A percentile compares a stretch with the other conserved stretches of the same genome.
These are phyloP conservation scores for Elongisporangium undulatum DNA, from an alignment of 352 stramenopile species.

Conservation along the genomic window DNA sequence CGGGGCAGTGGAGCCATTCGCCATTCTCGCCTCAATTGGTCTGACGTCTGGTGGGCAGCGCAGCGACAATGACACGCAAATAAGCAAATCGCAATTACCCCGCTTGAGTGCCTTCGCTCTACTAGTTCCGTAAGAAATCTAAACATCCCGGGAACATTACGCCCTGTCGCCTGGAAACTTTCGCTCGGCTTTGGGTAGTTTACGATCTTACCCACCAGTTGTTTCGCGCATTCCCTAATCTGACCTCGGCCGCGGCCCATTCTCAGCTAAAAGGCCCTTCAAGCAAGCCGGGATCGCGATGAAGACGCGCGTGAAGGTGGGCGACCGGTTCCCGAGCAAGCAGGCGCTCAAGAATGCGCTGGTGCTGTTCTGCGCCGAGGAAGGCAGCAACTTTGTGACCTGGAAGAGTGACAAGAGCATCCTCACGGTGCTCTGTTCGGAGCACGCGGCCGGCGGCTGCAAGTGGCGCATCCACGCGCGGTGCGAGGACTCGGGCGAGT, in stretches of 20 bases:
- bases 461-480: not conserved
- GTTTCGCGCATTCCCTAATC: not conserved
- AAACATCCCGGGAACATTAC: not conserved
- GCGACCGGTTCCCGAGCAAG: not conserved
- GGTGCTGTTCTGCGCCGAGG: not conserved
- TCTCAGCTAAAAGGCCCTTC: not conserved
- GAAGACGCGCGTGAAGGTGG: not conserved
- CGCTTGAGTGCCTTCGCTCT: not conserved
- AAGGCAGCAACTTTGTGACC: not conserved
- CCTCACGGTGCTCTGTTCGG: not conserved
- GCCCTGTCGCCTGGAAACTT: not conserved
- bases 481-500: not conserved
- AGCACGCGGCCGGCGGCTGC: not conserved
- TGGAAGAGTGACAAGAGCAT: not conserved
- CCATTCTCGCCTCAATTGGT: not conserved
- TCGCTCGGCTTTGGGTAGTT: not conserved
- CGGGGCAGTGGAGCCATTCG: not conserved
- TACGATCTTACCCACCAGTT: not conserved
- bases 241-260: not conserved
- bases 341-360: slow-evolving; percentile 7
- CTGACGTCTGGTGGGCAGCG: not conserved
- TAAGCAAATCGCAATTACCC: not conserved
- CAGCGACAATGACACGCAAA: not conserved
- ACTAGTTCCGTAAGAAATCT: not conserved
- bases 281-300: not conserved